These are phyloP conservation scores for Candida tropicalis DNA, from an alignment of 1,139 yeast species.

Conservation along the genomic window DNA sequence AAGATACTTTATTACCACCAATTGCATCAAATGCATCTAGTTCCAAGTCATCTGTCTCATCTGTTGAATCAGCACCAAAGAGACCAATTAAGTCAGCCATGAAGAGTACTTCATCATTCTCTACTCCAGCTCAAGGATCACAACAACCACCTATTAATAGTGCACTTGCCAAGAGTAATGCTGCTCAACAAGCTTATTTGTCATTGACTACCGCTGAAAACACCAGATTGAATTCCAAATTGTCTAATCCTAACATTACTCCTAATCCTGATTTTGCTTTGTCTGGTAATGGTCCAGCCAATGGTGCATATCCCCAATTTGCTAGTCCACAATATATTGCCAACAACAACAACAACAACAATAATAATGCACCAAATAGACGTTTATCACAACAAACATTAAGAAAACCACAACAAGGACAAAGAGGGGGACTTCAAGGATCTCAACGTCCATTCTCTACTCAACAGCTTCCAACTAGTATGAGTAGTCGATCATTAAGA, in stretches of 20 bases:
- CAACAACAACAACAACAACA: slow-evolving; percentile 8
- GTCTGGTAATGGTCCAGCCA: slow-evolving; percentile 7
- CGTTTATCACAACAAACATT: slow-evolving; percentile 37
- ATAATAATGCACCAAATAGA: slow-evolving; percentile 17
- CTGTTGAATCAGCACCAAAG: slow-evolving; percentile 30
- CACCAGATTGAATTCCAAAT: slow-evolving; percentile 68
- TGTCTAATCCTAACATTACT: slow-evolving; percentile 22
- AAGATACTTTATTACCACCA: slow-evolving; percentile 21
- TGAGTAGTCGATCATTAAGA: slow-evolving; percentile 38
- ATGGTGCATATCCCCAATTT: slow-evolving; percentile 17
- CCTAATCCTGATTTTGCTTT: slow-evolving; percentile 11
- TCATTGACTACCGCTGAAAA: slow-evolving; percentile 77
- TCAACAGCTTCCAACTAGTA: slow-evolving; percentile 20
- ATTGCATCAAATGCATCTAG: slow-evolving; percentile 19
- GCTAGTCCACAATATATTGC: slow-evolving; percentile 5
- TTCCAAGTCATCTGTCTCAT: slow-evolving; percentile 35
- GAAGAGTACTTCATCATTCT: slow-evolving; percentile 47
- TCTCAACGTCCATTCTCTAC: slow-evolving; percentile 37
- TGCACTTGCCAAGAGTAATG: slow-evolving; percentile 23
- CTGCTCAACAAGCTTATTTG: slow-evolving; percentile 64
- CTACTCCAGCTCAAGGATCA: slow-evolving; percentile 17
- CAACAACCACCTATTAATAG: slow-evolving; percentile 11
- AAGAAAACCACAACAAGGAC: slow-evolving; percentile 24
- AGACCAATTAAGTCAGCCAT: slow-evolving; percentile 67
- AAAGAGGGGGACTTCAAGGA: slow-evolving; percentile 2